phyloP scores from a whole-genome alignment of 352 stramenopile genomes.

The Plasmopara halstedii region DNA sequence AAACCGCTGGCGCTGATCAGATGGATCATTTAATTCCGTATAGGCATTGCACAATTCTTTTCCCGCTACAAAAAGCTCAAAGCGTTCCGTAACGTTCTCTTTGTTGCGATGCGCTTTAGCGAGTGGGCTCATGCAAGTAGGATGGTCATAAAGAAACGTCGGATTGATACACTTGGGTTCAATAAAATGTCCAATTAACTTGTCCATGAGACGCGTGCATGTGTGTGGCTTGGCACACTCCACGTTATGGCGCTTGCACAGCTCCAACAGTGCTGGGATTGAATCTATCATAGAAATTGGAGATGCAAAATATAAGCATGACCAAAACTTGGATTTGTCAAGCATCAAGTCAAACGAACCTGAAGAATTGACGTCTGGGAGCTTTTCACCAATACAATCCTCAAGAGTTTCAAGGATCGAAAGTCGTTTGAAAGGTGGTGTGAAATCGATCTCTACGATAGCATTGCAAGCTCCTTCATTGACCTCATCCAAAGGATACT shows the following conservation, averaged over 20 bases:
- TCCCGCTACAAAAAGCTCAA: constrained; percentile 96
- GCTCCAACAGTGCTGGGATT: constrained; percentile 63
- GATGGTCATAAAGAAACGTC: constrained; percentile 98
- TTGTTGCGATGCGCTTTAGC: constrained; percentile 92
- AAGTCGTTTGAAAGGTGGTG: constrained; percentile 95
- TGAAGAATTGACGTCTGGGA: constrained; percentile 60
- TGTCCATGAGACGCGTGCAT: constrained; percentile 94
- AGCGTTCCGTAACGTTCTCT: constrained; percentile 93
- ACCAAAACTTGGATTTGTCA: not conserved
- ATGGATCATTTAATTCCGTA: constrained; percentile 98
- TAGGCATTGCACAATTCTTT: constrained; percentile 98
- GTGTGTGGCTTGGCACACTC: constrained; percentile 92
- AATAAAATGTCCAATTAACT: constrained; percentile 96
- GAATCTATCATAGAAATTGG: constrained; percentile 26
- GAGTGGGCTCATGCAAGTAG: constrained; percentile 95
- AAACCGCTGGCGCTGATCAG: constrained; percentile 95
- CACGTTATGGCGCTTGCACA: constrained; percentile 85
- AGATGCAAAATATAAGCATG: no score
- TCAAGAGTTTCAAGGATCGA: constrained; percentile 95
- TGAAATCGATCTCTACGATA: constrained; percentile 96
- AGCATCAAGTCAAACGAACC: constrained; percentile 21
- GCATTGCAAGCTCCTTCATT: constrained; percentile 5
- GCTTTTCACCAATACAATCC: constrained; percentile 68
- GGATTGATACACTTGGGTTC: constrained; percentile 91
- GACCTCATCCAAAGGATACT: constrained; percentile 85